Evolutionary conservation across 176 grass and related monocot species (phyloP).

Genomic region (Olyra latifolia): DNA sequence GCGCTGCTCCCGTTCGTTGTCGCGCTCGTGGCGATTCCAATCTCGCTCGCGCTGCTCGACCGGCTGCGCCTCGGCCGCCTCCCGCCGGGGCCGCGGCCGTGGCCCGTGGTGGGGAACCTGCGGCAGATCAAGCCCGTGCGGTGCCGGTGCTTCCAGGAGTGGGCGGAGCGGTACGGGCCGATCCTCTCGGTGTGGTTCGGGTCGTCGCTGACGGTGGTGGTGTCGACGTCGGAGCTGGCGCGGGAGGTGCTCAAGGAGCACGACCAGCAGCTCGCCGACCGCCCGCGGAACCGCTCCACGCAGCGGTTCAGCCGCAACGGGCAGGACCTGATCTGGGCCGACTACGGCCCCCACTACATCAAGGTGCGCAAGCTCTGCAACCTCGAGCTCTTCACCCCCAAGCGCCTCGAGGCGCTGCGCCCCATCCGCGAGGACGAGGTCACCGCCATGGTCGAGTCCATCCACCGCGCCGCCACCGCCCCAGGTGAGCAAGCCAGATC

Average conservation of each 20-base stretch:
- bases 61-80: constrained; percentile 45
- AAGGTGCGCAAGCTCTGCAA: constrained; percentile 93
- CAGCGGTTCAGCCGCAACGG: constrained; percentile 79
- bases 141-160: constrained; percentile 76
- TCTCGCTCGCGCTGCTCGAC: constrained; percentile 38
- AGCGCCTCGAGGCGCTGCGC: constrained; percentile 70
- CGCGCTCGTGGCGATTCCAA: constrained; percentile 42
- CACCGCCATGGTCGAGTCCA: constrained; percentile 85
- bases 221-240: constrained; percentile 67
- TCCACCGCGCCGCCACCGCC: constrained; percentile 47
- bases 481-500: constrained; percentile 39
- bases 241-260: constrained; percentile 76
- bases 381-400: constrained; percentile 88
- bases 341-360: constrained; percentile 87
- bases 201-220: constrained; percentile 69
- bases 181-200: constrained; percentile 82
- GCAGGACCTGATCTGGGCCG: constrained; percentile 86
- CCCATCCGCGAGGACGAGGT: constrained; percentile 82
- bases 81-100: constrained; percentile 66
- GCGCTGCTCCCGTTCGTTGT: constrained; percentile 40
- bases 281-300: constrained; percentile 58
- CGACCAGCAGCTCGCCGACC: constrained; percentile 78
- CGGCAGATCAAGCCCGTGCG: constrained; percentile 71
- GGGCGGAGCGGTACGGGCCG: constrained; percentile 64
- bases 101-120: constrained; percentile 77